A percentile compares a stretch with the other conserved stretches of the same genome.
These are phyloP conservation scores for Ascocoryne sarcoides DNA, from an alignment of 2,329 filamentous ascomycete species.

Conservation along the genomic window DNA sequence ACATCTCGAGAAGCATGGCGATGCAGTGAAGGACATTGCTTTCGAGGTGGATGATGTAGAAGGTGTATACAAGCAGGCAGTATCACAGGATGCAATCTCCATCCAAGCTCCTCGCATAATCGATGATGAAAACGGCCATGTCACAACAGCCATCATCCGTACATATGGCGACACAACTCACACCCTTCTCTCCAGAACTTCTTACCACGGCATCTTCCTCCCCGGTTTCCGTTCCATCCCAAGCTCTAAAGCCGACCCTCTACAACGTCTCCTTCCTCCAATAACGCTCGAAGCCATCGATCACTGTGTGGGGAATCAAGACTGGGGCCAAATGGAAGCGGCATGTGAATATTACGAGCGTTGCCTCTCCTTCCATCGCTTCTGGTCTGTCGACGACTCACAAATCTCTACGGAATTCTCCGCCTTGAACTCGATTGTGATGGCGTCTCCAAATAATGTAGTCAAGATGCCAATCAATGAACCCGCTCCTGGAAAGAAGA, in stretches of 20 bases:
- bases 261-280: constrained; percentile 42
- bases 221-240: constrained; percentile 63
- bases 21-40: constrained; percentile 90
- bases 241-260: constrained; percentile 28
- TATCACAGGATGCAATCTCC: constrained; percentile 52
- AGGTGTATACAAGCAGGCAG: constrained; percentile 67
- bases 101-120: constrained; percentile 50
- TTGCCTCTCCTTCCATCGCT: constrained; percentile 86
- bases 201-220: constrained; percentile 70
- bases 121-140: constrained; percentile 53
- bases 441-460: constrained; percentile 73
- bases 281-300: constrained; percentile 71
- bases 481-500: constrained; percentile 80
- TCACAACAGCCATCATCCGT: constrained; percentile 70
- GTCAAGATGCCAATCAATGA: constrained; percentile 99
- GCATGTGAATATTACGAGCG: constrained; percentile 70
- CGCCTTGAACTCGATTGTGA: constrained; percentile 80
- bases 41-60: constrained; percentile 89
- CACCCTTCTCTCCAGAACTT: constrained; percentile 67
- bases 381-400: constrained; percentile 93
- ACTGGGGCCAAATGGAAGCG: constrained; percentile 77
- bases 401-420: constrained; percentile 91
- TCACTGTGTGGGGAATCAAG: constrained; percentile 96
- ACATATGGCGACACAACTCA: constrained; percentile 96
- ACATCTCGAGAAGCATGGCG: constrained; percentile 80